phyloP scores from a whole-genome alignment of 306 rosid genomes.

The Begonia masoniana region DNA sequence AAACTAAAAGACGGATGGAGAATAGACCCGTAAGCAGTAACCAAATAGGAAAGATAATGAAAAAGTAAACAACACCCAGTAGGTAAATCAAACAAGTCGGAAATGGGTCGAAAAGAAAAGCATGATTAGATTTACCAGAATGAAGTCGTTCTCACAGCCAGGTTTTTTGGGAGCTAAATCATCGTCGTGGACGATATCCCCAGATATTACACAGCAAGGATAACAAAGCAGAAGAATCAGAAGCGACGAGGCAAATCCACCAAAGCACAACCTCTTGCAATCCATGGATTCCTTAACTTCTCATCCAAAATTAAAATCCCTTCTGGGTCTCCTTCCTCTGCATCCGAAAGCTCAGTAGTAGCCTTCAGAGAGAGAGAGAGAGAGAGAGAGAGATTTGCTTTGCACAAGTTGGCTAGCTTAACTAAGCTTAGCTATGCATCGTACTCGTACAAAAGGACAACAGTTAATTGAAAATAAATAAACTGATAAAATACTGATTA shows the following conservation, averaged over 20 bases:
- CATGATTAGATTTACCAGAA: constrained; percentile 42
- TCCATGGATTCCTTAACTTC: constrained; percentile 36
- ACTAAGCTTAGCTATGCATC: too few species aligned
- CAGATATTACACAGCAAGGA: constrained; percentile 36
- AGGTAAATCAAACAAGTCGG: constrained; percentile 6
- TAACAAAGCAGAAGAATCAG: constrained; percentile 22
- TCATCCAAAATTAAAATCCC: constrained; percentile 21
- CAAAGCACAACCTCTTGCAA: constrained; percentile 18
- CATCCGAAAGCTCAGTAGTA: constrained; percentile 20
- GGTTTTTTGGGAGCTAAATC: constrained; percentile 78
- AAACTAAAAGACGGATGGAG: too few species aligned
- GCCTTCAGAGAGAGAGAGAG: not conserved
- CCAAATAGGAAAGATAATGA: not conserved
- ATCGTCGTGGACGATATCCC: constrained; percentile 70
- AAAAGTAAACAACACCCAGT: constrained; percentile 11
- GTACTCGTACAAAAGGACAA: too few species aligned
- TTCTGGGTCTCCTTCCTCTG: constrained; percentile 20
- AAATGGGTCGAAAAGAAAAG: constrained; percentile 12
- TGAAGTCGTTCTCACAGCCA: constrained; percentile 78
- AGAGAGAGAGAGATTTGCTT: not conserved
- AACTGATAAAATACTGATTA: too few species aligned
- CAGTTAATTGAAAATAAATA: too few species aligned
- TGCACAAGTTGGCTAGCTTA: too few species aligned
- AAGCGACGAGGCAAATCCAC: constrained; percentile 13
- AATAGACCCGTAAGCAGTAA: too few species aligned